These are phyloP conservation scores for Salvia rosmarinus DNA, from an alignment of 257 asterid species.

Conservation along the genomic window DNA sequence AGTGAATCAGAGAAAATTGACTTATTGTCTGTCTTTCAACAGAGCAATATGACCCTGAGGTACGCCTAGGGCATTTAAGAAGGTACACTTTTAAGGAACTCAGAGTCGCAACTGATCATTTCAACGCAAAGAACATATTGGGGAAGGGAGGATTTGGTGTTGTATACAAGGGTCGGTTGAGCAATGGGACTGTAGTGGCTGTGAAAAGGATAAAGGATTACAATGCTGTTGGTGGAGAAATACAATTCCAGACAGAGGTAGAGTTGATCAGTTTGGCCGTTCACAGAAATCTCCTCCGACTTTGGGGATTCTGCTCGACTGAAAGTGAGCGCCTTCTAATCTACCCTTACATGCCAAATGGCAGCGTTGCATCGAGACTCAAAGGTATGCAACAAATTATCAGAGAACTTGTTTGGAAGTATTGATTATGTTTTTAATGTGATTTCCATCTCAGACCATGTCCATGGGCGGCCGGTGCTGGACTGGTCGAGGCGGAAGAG, in stretches of 20 bases:
- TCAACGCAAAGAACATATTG: conserved; percentile 74
- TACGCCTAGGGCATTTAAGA: conserved; percentile 83
- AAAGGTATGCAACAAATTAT: conserved; percentile 52
- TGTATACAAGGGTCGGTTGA: conserved; percentile 78
- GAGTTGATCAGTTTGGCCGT: conserved; percentile 91
- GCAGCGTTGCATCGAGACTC: conserved; percentile 82
- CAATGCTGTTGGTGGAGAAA: conserved; percentile 83
- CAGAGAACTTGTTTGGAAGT: too few species aligned
- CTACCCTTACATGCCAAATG: conserved; percentile 87
- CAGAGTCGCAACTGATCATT: conserved; percentile 79
- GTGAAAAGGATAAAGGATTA: conserved; percentile 89
- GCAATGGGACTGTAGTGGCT: conserved; percentile 84
- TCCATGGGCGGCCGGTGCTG: conserved; percentile 72
- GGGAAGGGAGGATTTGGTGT: conserved; percentile 95
- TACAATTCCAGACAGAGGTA: conserved; percentile 95
- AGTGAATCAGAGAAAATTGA: background rate
- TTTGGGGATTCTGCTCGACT: conserved; percentile 88
- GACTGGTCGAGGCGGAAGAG: conserved; percentile 84
- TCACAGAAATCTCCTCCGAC: conserved; percentile 86
- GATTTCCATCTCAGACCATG: conserved; percentile 50
- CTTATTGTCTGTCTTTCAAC: conserved; percentile 33
- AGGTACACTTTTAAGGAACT: conserved; percentile 87
- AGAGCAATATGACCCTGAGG: conserved; percentile 94
- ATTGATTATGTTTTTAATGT: background rate
- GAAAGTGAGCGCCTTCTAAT: conserved; percentile 86